Base-by-base conservation (phyloP, 2,329 filamentous ascomycete genomes). In the Diaporthe batatas region DNA sequence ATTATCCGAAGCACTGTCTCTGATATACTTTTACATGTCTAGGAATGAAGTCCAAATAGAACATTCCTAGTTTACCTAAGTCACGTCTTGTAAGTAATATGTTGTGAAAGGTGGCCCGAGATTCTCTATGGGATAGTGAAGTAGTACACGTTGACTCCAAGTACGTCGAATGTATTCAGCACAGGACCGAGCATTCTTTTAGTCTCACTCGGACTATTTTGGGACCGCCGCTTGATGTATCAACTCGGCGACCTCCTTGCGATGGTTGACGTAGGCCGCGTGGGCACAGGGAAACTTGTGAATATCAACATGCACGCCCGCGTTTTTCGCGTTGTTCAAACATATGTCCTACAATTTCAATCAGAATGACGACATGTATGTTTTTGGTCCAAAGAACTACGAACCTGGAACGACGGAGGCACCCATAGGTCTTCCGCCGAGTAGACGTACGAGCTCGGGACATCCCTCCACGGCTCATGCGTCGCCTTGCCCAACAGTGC, bases 401-500 rank as follows among this genome's bases (percentile, higher is more conserved):
- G 42, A 25, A 54, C 64, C n/a, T 68, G 64, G 34, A 68, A 54
- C 3, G 49, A 51, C 11, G 64, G 64, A 23, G 64, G 64, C 18
- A 68, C 64, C 64, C 64, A 68, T 18, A 23, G 2, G 16, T 68
- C 64, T 16, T 68, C 16, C 14, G 21, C 12, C n/a, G 64, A 54
- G 36, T 68, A 68, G 29, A 68, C 25, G 18, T 68, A 68, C 8
- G 64, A 54, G 25, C 64, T 68, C 12, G 64, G 23, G 10, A 68
- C 34, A 14, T 68, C 64, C 64, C 34, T 54, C 64, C 64, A 68
- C 18, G 64, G 32, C 49, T 68, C 64, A n/a, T 55, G 29, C 25
- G 64, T 68, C n/a, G 64, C 64, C 49, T 68, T 68, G 1, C 64
- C 64, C 49, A 68, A 7, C 14, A 68, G 49, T n/a, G 64, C 49